phyloP scores from a whole-genome alignment of 164 flowering plant species.

The Sextonia rubra region DNA sequence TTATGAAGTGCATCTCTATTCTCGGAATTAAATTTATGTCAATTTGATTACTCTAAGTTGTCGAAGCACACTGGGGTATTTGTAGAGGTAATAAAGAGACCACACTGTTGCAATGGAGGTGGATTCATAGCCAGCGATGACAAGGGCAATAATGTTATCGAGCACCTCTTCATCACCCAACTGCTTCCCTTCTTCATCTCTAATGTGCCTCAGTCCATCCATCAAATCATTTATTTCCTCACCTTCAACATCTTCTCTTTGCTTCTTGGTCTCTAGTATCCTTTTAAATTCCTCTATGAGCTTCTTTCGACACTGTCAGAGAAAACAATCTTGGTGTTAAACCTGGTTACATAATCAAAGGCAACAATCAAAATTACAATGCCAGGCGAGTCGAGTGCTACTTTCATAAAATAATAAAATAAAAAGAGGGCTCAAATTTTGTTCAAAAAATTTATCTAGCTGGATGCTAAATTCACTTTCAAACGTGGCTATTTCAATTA shows the following conservation, averaged over 20 bases:
- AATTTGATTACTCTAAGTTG: constrained; percentile 31
- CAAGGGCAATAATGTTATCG: constrained; percentile 47
- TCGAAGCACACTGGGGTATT: constrained; percentile 40
- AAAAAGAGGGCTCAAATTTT: no score
- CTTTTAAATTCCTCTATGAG: constrained; percentile 25
- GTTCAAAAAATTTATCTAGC: no score
- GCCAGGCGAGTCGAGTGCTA: no score
- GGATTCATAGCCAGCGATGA: constrained; percentile 45
- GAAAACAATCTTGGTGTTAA: background rate
- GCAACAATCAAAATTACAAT: no score
- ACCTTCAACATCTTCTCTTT: background rate
- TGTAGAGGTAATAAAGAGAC: constrained; percentile 52
- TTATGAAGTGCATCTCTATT: background rate
- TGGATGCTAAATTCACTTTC: no score
- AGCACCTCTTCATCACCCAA: constrained; percentile 44
- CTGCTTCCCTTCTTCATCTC: constrained; percentile 43
- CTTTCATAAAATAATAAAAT: no score
- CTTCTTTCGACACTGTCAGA: constrained; percentile 41
- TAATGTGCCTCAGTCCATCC: constrained; percentile 43
- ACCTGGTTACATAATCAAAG: no score
- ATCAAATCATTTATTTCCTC: constrained; percentile 33
- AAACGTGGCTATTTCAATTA: no score
- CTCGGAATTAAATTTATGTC: background rate
- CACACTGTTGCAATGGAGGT: constrained; percentile 41
- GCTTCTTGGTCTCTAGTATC: constrained; percentile 39